Percentiles rank a stretch among this genome's conserved stretches.
Evolutionary conservation across 1,139 yeast species (phyloP).

Genomic region (Suhomyces yuchorum): DNA sequence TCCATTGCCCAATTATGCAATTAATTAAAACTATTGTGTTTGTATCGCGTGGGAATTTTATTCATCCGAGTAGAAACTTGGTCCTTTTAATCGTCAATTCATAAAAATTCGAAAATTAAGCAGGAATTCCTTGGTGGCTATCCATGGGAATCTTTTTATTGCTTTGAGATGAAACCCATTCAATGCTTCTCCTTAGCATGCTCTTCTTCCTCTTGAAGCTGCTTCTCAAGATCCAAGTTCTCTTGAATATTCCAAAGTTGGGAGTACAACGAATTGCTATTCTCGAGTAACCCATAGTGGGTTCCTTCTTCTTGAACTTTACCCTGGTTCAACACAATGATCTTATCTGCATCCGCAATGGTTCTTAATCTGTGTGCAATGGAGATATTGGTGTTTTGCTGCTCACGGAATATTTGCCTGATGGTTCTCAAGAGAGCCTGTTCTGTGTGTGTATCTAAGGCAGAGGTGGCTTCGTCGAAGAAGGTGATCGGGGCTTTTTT

Average conservation of each 20-base stretch:
- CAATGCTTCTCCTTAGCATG: background rate
- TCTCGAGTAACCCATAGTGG: constrained; percentile 60
- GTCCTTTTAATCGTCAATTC: too few relatives aligned
- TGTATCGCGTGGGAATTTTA: background rate
- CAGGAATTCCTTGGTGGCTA: too few relatives aligned
- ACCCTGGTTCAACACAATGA: constrained; percentile 82
- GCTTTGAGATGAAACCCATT: too few relatives aligned
- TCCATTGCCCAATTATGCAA: background rate
- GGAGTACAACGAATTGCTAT: constrained; percentile 62
- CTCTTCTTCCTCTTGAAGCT: constrained; percentile 14
- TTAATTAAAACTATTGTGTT: background rate
- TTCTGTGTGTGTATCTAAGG: constrained; percentile 95
- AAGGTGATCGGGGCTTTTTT: constrained; percentile 89
- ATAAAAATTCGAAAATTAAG: too few relatives aligned
- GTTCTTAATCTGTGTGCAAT: constrained; percentile 95
- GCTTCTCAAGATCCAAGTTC: constrained; percentile 55
- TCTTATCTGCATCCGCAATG: constrained; percentile 91
- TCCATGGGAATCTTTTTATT: too few relatives aligned
- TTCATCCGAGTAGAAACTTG: background rate
- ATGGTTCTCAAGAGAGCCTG: constrained; percentile 78
- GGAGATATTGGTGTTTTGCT: constrained; percentile 73
- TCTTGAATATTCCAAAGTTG: constrained; percentile 94
- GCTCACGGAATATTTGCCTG: constrained; percentile 57
- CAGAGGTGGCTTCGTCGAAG: constrained; percentile 97
- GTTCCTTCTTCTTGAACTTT: constrained; percentile 84